Evolutionary conservation across 306 rosid genomes (phyloP).

Genomic region (Lathyrus sativus): DNA sequence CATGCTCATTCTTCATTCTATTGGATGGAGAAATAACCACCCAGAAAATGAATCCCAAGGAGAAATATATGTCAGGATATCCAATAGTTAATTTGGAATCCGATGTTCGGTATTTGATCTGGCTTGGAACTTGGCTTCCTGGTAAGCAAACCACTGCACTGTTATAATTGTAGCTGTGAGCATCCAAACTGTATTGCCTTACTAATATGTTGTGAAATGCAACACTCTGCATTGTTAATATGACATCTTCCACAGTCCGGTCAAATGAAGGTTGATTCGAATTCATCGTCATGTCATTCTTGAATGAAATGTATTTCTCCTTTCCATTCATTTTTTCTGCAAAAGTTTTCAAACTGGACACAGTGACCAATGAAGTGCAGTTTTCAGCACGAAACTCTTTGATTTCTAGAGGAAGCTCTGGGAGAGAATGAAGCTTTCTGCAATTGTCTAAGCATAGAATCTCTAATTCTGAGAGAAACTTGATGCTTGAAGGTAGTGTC

Average conservation of each 20-base stretch:
- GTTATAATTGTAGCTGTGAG: no score
- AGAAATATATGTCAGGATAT: no score
- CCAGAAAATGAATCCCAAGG: no score
- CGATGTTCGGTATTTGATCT: no score
- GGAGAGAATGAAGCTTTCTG: constrained; percentile 25
- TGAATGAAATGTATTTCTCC: neutral
- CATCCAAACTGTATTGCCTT: no score
- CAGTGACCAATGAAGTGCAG: constrained; percentile 25
- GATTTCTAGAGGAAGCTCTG: constrained; percentile 33
- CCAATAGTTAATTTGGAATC: no score
- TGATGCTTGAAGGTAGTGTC: constrained; percentile 9
- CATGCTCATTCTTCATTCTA: no score
- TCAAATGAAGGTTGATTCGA: neutral
- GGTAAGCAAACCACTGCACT: no score
- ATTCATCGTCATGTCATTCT: neutral
- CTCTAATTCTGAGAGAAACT: neutral
- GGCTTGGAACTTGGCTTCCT: no score
- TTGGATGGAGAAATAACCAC: no score
- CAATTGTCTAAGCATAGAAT: neutral
- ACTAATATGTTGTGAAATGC: no score
- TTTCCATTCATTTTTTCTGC: neutral
- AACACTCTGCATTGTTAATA: neutral
- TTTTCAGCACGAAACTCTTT: neutral
- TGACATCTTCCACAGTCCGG: neutral
- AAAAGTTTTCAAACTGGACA: neutral